Evolutionary conservation across 352 stramenopile genomes (phyloP).

Genomic region (Globisporangium parvum): DNA sequence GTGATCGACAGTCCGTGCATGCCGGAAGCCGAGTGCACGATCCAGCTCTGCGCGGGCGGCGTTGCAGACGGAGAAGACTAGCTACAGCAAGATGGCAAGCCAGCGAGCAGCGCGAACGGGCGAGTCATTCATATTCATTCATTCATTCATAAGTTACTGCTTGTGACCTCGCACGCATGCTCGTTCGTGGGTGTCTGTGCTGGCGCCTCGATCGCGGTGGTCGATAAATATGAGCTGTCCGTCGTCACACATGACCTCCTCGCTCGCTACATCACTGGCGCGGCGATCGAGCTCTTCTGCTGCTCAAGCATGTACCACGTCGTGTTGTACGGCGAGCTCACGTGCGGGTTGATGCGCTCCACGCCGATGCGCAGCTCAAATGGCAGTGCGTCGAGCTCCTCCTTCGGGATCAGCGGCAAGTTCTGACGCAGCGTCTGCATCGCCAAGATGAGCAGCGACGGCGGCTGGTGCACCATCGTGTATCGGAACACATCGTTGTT

Average conservation of each 20-base stretch:
- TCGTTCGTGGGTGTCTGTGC: background rate
- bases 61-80: conserved; percentile 61
- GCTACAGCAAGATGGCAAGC: background rate
- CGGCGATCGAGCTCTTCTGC: conserved; percentile 27
- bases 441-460: conserved; percentile 58
- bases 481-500: conserved; percentile 82
- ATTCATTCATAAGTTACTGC: conserved; percentile 28
- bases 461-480: conserved; percentile 48
- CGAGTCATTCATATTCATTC: background rate
- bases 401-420: conserved; percentile 26
- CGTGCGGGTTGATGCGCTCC: conserved; percentile 67
- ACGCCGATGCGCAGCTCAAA: conserved; percentile 60
- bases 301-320: conserved; percentile 59
- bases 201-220: conserved; percentile 10
- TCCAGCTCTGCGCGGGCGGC: conserved; percentile 60
- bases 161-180: background rate
- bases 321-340: conserved; percentile 52
- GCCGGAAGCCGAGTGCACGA: conserved; percentile 79
- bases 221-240: conserved; percentile 41
- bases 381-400: conserved; percentile 44
- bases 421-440: conserved; percentile 61
- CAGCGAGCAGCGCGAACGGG: background rate
- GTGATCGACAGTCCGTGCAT: conserved; percentile 83
- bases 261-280: conserved; percentile 37
- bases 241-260: background rate